Evolutionary conservation across 116 monocot species (phyloP).

Genomic region (Papilionanthe hybrid): DNA sequence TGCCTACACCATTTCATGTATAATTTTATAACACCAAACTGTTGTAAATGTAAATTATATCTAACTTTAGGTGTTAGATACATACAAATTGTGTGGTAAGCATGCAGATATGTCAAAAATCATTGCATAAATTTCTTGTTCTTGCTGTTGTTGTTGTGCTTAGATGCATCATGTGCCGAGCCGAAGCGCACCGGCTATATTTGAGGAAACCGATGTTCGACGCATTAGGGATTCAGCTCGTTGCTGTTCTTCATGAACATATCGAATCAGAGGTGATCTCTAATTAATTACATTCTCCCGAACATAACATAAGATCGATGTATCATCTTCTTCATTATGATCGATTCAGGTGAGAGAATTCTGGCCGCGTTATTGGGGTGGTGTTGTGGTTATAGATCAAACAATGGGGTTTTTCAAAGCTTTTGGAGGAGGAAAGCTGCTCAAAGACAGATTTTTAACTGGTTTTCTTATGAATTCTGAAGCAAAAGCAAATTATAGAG

Average conservation of each 20-base stretch:
- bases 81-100: too few species aligned
- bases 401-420: slow-evolving; percentile 29
- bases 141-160: not conserved
- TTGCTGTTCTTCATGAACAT: slow-evolving; percentile 38
- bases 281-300: slow-evolving; percentile 9
- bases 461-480: slow-evolving; percentile 29
- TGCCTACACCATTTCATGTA: too few species aligned
- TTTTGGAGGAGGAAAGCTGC: slow-evolving; percentile 28
- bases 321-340: not conserved
- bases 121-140: too few species aligned
- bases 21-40: too few species aligned
- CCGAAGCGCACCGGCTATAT: slow-evolving; percentile 40
- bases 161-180: slow-evolving; percentile 49
- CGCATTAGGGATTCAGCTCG: slow-evolving; percentile 33
- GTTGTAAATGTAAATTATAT: too few species aligned
- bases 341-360: slow-evolving; percentile 26
- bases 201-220: slow-evolving; percentile 39
- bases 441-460: slow-evolving; percentile 26
- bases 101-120: too few species aligned
- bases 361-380: slow-evolving; percentile 37
- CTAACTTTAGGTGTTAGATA: too few species aligned
- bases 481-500: slow-evolving; percentile 18
- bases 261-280: slow-evolving; percentile 22
- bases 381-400: slow-evolving; percentile 23
- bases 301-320: not conserved